Evolutionary conservation across 306 rosid genomes (phyloP).

Genomic region (Prunus armeniaca): DNA sequence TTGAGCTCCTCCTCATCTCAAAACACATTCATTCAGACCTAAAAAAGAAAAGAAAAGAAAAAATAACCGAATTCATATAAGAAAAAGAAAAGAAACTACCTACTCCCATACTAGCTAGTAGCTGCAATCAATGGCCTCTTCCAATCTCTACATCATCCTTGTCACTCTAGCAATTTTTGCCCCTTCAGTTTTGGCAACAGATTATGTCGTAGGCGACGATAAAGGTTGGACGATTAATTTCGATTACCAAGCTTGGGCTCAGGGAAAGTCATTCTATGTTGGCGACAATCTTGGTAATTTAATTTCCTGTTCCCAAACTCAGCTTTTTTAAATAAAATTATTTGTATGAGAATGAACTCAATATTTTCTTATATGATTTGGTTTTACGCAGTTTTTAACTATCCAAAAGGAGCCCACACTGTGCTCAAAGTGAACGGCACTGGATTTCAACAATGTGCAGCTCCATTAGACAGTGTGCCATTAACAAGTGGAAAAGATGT

Average conservation of each 20-base stretch:
- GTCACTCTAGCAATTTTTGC: conserved; percentile 19
- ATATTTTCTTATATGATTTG: background rate
- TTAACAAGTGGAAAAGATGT: conserved; percentile 29
- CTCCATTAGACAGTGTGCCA: background rate
- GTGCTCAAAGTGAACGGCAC: conserved; percentile 35
- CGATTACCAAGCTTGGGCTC: conserved; percentile 43
- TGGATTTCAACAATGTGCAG: conserved; percentile 20
- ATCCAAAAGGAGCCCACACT: conserved; percentile 23
- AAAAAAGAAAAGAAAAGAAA: no score
- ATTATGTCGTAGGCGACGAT: conserved; percentile 37
- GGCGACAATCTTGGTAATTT: conserved; percentile 36
- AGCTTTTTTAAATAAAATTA: background rate
- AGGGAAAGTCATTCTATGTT: conserved; percentile 35
- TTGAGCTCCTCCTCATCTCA: background rate
- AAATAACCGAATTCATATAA: background rate
- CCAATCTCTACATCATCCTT: conserved; percentile 19
- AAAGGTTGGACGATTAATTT: conserved; percentile 40
- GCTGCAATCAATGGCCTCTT: conserved; percentile 25
- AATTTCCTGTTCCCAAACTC: no score
- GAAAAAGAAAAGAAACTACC: no score
- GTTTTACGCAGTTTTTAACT: conserved; percentile 26
- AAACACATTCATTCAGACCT: no score
- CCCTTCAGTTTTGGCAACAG: conserved; percentile 30
- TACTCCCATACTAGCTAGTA: no score
- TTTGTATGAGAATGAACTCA: background rate